These are phyloP conservation scores for Euryodendron excelsum DNA, from an alignment of 148 eudicot genomes.

Conservation along the genomic window DNA sequence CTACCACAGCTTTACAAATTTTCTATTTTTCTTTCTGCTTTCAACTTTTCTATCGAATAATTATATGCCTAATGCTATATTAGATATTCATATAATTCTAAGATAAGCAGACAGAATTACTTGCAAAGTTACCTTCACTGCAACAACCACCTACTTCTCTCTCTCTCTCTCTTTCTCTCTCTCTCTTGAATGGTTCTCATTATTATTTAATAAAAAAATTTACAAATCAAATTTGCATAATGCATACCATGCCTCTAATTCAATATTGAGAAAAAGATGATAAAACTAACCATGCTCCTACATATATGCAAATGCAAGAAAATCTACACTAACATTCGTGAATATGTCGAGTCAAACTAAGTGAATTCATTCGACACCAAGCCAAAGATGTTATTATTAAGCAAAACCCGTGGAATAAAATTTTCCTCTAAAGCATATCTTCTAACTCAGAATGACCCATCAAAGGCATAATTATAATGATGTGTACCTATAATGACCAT, in stretches of 20 bases:
- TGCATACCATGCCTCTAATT: not conserved
- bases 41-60: too few species aligned
- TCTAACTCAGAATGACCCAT: not conserved
- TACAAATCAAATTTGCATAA: not conserved
- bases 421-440: too few species aligned
- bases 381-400: not conserved
- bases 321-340: not conserved
- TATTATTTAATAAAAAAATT: not conserved
- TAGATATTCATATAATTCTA: too few species aligned
- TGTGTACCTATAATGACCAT: not conserved
- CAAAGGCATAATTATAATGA: not conserved
- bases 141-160: not conserved
- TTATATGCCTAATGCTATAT: too few species aligned
- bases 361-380: not conserved
- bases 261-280: not conserved
- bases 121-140: conserved; percentile 1
- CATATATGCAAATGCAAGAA: not conserved
- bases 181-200: not conserved
- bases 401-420: not conserved
- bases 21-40: too few species aligned
- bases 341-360: not conserved
- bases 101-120: not conserved
- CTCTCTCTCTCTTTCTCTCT: not conserved
- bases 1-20: too few species aligned
- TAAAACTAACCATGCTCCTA: not conserved